These are phyloP conservation scores for Hypoxylon sp. DNA, from an alignment of 2,329 filamentous ascomycete genomes.

Conservation along the genomic window DNA sequence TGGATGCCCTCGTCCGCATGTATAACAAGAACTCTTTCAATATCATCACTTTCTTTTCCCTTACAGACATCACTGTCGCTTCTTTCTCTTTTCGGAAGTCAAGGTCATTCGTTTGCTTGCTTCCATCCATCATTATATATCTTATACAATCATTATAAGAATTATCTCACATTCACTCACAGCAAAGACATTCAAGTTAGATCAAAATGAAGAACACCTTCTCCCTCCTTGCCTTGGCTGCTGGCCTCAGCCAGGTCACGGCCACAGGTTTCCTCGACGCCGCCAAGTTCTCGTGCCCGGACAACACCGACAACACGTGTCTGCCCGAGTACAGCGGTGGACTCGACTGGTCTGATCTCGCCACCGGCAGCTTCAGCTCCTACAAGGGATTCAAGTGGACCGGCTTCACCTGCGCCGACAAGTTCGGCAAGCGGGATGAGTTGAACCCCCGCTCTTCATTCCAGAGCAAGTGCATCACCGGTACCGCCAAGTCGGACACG, in stretches of 20 bases:
- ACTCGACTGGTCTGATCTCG: constrained; percentile 77
- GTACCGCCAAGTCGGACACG: constrained; percentile 61
- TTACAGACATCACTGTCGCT: constrained; percentile 47
- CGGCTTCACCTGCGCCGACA: constrained; percentile 76
- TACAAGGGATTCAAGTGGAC: constrained; percentile 81
- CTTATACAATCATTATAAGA: constrained; percentile 44
- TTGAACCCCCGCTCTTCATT: constrained; percentile 64
- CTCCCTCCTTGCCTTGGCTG: constrained; percentile 63
- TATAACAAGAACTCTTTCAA: constrained; percentile 44
- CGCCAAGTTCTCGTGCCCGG: constrained; percentile 72
- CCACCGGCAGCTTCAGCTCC: constrained; percentile 67
- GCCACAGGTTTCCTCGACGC: constrained; percentile 57
- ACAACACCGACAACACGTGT: constrained; percentile 82
- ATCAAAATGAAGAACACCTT: constrained; percentile 64
- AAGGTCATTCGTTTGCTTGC: constrained; percentile 71
- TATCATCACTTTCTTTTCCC: constrained; percentile 48
- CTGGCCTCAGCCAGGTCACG: constrained; percentile 62
- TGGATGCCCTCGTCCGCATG: constrained; percentile 34
- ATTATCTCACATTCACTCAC: constrained; percentile 40
- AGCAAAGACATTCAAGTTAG: constrained; percentile 27
- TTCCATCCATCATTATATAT: constrained; percentile 51
- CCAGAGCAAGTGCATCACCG: constrained; percentile 71
- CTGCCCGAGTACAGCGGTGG: constrained; percentile 74
- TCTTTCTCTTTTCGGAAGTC: constrained; percentile 54
- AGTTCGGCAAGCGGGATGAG: constrained; percentile 67